Evolutionary conservation across 2,329 filamentous ascomycete genomes (phyloP).

Genomic region (Aspergillus intermedius): DNA sequence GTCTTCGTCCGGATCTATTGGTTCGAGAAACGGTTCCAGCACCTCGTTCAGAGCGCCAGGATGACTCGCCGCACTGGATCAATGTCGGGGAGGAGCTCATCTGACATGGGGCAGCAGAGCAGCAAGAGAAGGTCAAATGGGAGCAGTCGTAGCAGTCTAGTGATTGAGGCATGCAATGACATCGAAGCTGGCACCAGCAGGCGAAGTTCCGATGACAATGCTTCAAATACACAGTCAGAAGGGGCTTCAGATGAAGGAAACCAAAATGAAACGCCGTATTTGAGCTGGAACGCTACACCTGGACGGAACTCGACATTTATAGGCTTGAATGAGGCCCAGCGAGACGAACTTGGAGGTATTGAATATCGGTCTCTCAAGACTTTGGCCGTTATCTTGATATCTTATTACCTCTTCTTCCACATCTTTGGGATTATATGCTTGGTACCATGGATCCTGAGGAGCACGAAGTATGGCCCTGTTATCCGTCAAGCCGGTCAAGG

Average conservation of each 20-base stretch:
- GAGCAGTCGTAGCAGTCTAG: conserved; percentile 29
- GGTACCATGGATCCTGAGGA: conserved; percentile 67
- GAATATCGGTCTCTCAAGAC: conserved; percentile 91
- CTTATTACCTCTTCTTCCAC: conserved; percentile 80
- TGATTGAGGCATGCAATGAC: conserved; percentile 13
- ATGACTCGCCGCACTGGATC: conserved; percentile 56
- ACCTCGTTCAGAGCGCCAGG: conserved; percentile 68
- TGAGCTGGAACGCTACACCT: conserved; percentile 89
- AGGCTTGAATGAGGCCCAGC: conserved; percentile 78
- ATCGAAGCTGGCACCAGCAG: too few species aligned
- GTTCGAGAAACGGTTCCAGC: conserved; percentile 95
- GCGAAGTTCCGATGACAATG: conserved; percentile 1
- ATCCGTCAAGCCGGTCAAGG: conserved; percentile 58
- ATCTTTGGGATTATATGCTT: conserved; percentile 67
- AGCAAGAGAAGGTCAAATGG: conserved; percentile 33
- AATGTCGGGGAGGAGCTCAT: conserved; percentile 26
- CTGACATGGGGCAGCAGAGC: conserved; percentile 30
- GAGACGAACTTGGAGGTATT: conserved; percentile 91
- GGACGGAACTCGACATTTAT: conserved; percentile 90
- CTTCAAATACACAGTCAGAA: conserved; percentile 19
- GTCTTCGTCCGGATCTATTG: conserved; percentile 92
- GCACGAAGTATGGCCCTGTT: conserved; percentile 56
- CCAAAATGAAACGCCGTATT: conserved; percentile 66
- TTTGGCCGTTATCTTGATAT: conserved; percentile 67
- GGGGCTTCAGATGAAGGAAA: conserved; percentile 25